Conservation (phyloP, 768 basidiomycete genomes). For the Pleurotus cornucopiae region DNA sequence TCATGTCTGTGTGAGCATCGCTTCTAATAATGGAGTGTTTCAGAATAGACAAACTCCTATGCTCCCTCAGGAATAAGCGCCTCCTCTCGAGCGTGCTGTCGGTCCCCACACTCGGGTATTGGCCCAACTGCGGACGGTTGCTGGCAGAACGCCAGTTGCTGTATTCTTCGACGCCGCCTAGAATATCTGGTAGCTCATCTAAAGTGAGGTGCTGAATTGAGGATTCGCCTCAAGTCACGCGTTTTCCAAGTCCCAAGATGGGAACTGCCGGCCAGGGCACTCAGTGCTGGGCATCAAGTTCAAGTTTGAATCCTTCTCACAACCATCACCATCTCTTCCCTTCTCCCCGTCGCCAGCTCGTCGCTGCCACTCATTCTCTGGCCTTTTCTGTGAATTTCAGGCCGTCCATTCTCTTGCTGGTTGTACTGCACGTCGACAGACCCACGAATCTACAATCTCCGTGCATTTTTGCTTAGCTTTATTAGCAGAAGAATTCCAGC, state of each 20-base stretch:
- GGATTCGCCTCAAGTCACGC: too few relatives aligned
- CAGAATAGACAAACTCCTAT: too few relatives aligned
- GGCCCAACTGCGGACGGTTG: too few relatives aligned
- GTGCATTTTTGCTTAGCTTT: constrained; percentile 7
- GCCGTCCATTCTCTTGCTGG: constrained; percentile 22
- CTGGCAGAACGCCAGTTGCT: too few relatives aligned
- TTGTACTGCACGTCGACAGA: background rate
- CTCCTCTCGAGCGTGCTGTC: too few relatives aligned
- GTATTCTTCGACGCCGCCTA: too few relatives aligned
- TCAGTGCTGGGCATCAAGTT: constrained; percentile 1
- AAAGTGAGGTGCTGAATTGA: too few relatives aligned
- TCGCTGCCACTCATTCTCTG: constrained; percentile 9
- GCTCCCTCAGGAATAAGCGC: too few relatives aligned
- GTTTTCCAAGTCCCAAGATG: background rate
- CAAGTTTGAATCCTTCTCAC: background rate
- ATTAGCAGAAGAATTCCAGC: constrained; percentile 12
- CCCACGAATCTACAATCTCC: constrained; percentile 3
- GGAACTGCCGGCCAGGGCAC: constrained; percentile 8
- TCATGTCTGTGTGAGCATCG: too few relatives aligned
- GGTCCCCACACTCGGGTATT: too few relatives aligned
- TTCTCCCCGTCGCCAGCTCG: background rate
- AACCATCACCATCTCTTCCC: background rate
- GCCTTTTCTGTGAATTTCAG: constrained; percentile 8
- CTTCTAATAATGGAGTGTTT: too few relatives aligned
- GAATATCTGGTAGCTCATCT: too few relatives aligned